Percentiles rank a stretch among this genome's conserved stretches.
phyloP scores from a whole-genome alignment of 192 early-diverging fungal genomes.

The Coemansia reversa region DNA sequence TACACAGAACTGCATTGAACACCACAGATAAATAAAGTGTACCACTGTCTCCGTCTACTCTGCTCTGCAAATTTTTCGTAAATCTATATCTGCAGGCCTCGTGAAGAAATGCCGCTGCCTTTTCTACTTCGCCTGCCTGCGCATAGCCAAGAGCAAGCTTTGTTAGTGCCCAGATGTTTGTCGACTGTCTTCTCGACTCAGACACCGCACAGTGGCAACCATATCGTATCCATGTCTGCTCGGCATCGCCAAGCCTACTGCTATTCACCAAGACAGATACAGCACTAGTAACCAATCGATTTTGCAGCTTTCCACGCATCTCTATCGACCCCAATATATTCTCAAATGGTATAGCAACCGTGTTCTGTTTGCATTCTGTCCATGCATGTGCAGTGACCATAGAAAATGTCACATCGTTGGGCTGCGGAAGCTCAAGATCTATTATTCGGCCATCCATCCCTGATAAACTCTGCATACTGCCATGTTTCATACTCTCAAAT shows the following conservation, averaged over 20 bases:
- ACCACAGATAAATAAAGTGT: slow-evolving; percentile 8
- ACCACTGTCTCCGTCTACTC: neutral
- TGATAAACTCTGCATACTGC: neutral
- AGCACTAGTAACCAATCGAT: slow-evolving; percentile 17
- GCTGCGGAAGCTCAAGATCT: slow-evolving; percentile 8
- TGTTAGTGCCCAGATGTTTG: slow-evolving; percentile 28
- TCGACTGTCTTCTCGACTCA: neutral
- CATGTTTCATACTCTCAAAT: slow-evolving; percentile 14
- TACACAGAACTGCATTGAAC: slow-evolving; percentile 25
- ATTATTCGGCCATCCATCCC: neutral
- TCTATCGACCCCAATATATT: neutral
- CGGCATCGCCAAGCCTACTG: slow-evolving; percentile 11
- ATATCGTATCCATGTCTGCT: slow-evolving; percentile 10
- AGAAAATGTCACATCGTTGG: slow-evolving; percentile 18
- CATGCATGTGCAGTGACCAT: slow-evolving; percentile 12
- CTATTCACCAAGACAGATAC: slow-evolving; percentile 17
- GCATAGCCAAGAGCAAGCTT: slow-evolving; percentile 28
- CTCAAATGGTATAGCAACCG: neutral
- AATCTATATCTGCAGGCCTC: too few species aligned
- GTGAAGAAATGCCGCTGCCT: slow-evolving; percentile 13
- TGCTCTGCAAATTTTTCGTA: neutral
- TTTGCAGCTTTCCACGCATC: neutral
- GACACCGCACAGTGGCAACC: neutral
- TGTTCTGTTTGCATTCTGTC: slow-evolving; percentile 1
- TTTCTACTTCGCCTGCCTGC: slow-evolving; percentile 5